Evolutionary conservation across 768 basidiomycete species (phyloP).

Genomic region (Grammothele lineata): DNA sequence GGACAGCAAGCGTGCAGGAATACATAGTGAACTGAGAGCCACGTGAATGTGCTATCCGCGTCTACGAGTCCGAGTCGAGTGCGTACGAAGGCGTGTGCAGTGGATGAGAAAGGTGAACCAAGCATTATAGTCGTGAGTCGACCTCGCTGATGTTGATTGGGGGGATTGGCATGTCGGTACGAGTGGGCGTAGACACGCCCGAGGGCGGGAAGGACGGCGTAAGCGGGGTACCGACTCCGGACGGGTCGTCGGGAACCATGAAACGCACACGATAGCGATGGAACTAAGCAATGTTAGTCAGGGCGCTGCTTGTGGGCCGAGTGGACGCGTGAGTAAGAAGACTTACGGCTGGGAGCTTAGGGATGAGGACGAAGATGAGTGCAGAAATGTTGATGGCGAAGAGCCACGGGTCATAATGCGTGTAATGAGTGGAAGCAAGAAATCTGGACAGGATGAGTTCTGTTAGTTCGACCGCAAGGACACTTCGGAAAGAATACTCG

Average conservation of each 20-base stretch:
- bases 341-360: slow-evolving; percentile 90
- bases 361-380: slow-evolving; percentile 77
- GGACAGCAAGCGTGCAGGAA: background rate
- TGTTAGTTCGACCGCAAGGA: background rate
- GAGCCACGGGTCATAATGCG: slow-evolving; percentile 90
- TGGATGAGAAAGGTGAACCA: too few relatives aligned
- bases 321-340: slow-evolving; percentile 14
- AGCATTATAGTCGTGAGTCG: slow-evolving; percentile 8
- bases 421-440: slow-evolving; percentile 96
- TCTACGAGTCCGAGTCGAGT: slow-evolving; percentile 12
- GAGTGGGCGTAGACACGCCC: slow-evolving; percentile 38
- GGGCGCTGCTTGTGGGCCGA: background rate
- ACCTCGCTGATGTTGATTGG: slow-evolving; percentile 34
- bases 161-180: slow-evolving; percentile 18
- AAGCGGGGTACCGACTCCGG: slow-evolving; percentile 63
- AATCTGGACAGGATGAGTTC: slow-evolving; percentile 52
- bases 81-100: too few relatives aligned
- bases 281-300: slow-evolving; percentile 40
- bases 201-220: slow-evolving; percentile 54
- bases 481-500: slow-evolving; percentile 36
- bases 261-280: slow-evolving; percentile 83
- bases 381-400: slow-evolving; percentile 90
- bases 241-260: slow-evolving; percentile 53
- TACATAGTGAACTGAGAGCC: background rate
- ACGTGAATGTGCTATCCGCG: background rate